Conservation (phyloP, 2,329 filamentous ascomycete genomes). For the Seiridium cupressi region DNA sequence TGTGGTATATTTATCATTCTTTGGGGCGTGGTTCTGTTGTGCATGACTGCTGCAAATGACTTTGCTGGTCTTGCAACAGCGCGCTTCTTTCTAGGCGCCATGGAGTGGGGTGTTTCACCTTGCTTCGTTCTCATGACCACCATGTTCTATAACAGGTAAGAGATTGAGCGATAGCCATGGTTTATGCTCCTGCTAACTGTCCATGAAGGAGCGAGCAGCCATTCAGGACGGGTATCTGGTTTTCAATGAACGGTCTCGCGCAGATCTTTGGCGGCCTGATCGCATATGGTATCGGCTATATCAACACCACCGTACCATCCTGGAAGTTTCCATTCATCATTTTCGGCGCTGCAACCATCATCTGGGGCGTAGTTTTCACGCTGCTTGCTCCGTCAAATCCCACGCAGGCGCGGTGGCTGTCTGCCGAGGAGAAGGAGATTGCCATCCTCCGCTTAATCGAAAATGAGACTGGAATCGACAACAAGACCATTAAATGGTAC, state of each 20-base stretch:
- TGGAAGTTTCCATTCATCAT: slow-evolving; percentile 71
- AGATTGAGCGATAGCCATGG: slow-evolving; percentile 46
- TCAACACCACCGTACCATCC: slow-evolving; percentile 51
- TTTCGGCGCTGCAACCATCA: slow-evolving; percentile 53
- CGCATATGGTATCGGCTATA: slow-evolving; percentile 59
- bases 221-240: slow-evolving; percentile 58
- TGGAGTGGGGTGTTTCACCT: slow-evolving; percentile 52
- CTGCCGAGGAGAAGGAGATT: slow-evolving; percentile 47
- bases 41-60: slow-evolving; percentile 53
- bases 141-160: not conserved
- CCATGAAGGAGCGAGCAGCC: slow-evolving; percentile 54
- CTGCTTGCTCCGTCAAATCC: slow-evolving; percentile 59
- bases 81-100: slow-evolving; percentile 61
- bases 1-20: slow-evolving; percentile 43
- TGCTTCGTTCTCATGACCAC: slow-evolving; percentile 60
- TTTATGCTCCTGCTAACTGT: slow-evolving; percentile 54
- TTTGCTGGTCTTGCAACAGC: slow-evolving; percentile 55
- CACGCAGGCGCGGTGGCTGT: slow-evolving; percentile 50
- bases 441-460: slow-evolving; percentile 52
- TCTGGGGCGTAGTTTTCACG: slow-evolving; percentile 59
- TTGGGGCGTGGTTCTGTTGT: slow-evolving; percentile 46
- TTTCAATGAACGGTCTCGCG: slow-evolving; percentile 56
- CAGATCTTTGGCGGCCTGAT: slow-evolving; percentile 53
- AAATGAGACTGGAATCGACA: slow-evolving; percentile 60
- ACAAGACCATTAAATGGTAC: slow-evolving; percentile 51